These are phyloP conservation scores for Cutaneotrichosporon sp. DNA, from an alignment of 1,284 basidiomycete species.

Conservation along the genomic window DNA sequence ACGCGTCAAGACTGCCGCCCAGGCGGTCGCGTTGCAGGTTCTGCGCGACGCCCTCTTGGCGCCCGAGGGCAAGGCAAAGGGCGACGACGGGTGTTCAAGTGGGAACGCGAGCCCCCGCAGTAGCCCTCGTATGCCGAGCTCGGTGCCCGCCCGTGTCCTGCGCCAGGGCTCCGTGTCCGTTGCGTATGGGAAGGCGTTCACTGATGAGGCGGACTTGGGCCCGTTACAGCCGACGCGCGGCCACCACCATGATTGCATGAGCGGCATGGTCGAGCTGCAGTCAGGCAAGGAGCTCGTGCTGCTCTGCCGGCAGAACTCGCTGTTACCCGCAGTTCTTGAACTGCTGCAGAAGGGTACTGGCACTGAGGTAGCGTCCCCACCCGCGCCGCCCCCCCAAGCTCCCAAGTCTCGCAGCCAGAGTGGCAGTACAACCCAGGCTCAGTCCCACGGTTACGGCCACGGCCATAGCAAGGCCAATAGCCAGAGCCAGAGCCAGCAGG, in stretches of 20 bases:
- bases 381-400: background rate
- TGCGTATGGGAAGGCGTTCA: slow-evolving; percentile 22
- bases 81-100: background rate
- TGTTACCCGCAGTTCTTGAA: slow-evolving; percentile 43
- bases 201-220: slow-evolving; percentile 22
- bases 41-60: slow-evolving; percentile 73
- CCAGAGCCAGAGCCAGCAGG: too few species aligned
- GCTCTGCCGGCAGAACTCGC: slow-evolving; percentile 46
- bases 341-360: slow-evolving; percentile 26
- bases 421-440: too few species aligned
- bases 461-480: too few species aligned
- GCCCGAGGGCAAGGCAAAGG: slow-evolving; percentile 5
- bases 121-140: background rate
- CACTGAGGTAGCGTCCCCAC: background rate
- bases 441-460: too few species aligned
- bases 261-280: slow-evolving; percentile 16
- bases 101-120: background rate
- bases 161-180: slow-evolving; percentile 24
- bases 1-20: slow-evolving; percentile 56
- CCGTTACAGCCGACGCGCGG: slow-evolving; percentile 21
- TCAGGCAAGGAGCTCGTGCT: slow-evolving; percentile 47
- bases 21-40: slow-evolving; percentile 68
- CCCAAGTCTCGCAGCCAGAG: too few species aligned
- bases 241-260: background rate
- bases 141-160: background rate